These are phyloP conservation scores for Marasmius sp. DNA, from an alignment of 1,284 basidiomycete species.

Conservation along the genomic window DNA sequence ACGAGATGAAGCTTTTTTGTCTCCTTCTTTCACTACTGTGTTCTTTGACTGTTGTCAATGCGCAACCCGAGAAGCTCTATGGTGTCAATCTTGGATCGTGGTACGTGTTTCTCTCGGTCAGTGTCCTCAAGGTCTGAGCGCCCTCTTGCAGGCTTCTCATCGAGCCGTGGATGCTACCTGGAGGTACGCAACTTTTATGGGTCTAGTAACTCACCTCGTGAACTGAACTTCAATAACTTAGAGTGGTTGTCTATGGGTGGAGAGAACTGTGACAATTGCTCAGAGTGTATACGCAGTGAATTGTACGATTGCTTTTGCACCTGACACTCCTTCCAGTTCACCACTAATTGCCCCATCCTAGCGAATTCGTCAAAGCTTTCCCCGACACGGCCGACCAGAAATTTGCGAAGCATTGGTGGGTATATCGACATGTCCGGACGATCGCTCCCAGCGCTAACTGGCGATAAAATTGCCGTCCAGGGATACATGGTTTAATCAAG, in stretches of 20 bases:
- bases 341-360: slow-evolving; percentile 23
- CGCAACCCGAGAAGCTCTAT: slow-evolving; percentile 52
- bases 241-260: slow-evolving; percentile 73
- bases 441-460: slow-evolving; percentile 4
- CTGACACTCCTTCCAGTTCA: neutral
- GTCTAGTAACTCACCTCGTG: neutral
- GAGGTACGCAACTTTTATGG: slow-evolving; percentile 31
- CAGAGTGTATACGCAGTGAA: slow-evolving; percentile 57
- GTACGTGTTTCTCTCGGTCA: slow-evolving; percentile 29
- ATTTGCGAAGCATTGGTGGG: slow-evolving; percentile 66
- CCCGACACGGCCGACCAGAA: slow-evolving; percentile 56
- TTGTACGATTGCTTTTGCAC: slow-evolving; percentile 39
- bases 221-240: slow-evolving; percentile 16
- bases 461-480: slow-evolving; percentile 27
- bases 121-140: slow-evolving; percentile 5
- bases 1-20: too few relatives aligned
- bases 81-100: slow-evolving; percentile 68
- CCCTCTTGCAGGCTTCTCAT: slow-evolving; percentile 47
- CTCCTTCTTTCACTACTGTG: too few relatives aligned
- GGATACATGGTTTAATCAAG: slow-evolving; percentile 71
- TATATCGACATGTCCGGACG: neutral
- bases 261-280: slow-evolving; percentile 50
- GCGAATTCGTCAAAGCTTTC: slow-evolving; percentile 56
- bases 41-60: neutral
- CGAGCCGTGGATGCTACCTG: slow-evolving; percentile 72